Percentiles rank a stretch among this genome's conserved stretches.
Evolutionary conservation across 257 asterid genomes (phyloP).

Genomic region (Gentiana straminea): DNA sequence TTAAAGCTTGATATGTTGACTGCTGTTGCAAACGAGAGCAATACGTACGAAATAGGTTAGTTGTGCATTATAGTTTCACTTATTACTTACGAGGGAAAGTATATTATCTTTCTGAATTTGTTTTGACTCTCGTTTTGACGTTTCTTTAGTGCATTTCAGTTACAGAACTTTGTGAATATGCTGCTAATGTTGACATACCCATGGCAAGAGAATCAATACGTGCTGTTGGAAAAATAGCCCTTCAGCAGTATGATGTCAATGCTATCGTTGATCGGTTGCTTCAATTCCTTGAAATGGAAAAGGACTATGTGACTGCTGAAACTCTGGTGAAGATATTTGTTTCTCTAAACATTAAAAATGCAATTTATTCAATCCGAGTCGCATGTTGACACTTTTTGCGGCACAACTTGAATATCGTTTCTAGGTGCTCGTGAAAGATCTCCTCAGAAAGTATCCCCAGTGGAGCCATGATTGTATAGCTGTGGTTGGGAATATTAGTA

Average conservation of each 20-base stretch:
- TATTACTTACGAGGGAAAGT: conserved; percentile 7
- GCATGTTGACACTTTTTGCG: not conserved
- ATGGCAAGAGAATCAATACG: conserved; percentile 99
- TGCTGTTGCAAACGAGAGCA: conserved; percentile 97
- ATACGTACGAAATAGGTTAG: conserved; percentile 93
- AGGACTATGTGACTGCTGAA: conserved; percentile 97
- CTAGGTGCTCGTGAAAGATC: conserved; percentile 98
- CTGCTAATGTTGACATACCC: conserved; percentile 95
- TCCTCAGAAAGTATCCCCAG: conserved; percentile 95
- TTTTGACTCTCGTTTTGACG: conserved; percentile 2
- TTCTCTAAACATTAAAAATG: not conserved
- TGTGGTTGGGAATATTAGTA: conserved; percentile 94
- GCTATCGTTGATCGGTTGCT: conserved; percentile 98
- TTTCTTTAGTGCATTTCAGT: conserved; percentile 40
- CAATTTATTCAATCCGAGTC: not conserved
- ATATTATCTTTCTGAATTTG: conserved; percentile 7
- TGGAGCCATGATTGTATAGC: conserved; percentile 99
- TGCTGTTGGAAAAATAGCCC: conserved; percentile 97
- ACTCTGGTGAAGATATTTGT: conserved; percentile 55
- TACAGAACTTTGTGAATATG: conserved; percentile 98
- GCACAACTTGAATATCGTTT: conserved; percentile 9
- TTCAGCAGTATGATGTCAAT: conserved; percentile 97
- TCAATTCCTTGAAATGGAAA: conserved; percentile 99
- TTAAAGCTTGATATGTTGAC: conserved; percentile 99
- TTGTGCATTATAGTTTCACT: conserved; percentile 1